Base-by-base conservation (phyloP, 1,284 basidiomycete genomes). In the Pseudozyma tsukubaensis region DNA sequence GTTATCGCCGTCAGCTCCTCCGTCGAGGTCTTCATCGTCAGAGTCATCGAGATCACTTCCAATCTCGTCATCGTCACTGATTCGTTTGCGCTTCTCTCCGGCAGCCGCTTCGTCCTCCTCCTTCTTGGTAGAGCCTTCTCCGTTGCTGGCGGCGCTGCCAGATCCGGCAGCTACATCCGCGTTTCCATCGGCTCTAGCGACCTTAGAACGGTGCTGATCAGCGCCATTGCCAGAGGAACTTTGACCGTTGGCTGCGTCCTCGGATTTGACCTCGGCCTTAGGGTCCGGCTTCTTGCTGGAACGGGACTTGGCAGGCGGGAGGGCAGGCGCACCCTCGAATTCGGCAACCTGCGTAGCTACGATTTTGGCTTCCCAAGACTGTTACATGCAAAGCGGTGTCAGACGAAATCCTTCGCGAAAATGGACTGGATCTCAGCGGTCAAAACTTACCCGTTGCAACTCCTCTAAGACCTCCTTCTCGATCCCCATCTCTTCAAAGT, bases 401-500 rank as follows among this genome's bases (percentile, higher is more conserved):
- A 45, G 44, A 4, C 7, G 5, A 43, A 6, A 45, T 45, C 18
- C 9, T 2, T 12, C 9, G 11, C 10, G 44, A 45, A 18, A 8
- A 7, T 43, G 44, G 21, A 6, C 11, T 3, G 9, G 14, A 11
- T 24, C 12, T 11, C 44, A 45, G 24, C 24, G 24, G 24, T 29
- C 24, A 29, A 29, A 4, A 45, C 44, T 45, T 24, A 45, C 44
- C 44, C 89, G 88, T 86, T 96, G 93, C 59, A 99, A 87, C 63
- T 93, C 91, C 77, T 91, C 90, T 57, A 98, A 87, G 58, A 98
- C 91, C 39, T 94, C 93, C 85, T 97, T 94, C 83, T 91, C 89
- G 74, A 99, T 92, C 59, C 95, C 96, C 85, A 93, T 95, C 85
- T 97, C 94, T 84, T 98, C 95, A 86, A 98, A 99, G 86, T 98